Evolutionary conservation across 495 filamentous ascomycete genomes (phyloP), one percentile per base, ranked within the genome.

Genomic region (Opeltia flavorubescens): DNA sequence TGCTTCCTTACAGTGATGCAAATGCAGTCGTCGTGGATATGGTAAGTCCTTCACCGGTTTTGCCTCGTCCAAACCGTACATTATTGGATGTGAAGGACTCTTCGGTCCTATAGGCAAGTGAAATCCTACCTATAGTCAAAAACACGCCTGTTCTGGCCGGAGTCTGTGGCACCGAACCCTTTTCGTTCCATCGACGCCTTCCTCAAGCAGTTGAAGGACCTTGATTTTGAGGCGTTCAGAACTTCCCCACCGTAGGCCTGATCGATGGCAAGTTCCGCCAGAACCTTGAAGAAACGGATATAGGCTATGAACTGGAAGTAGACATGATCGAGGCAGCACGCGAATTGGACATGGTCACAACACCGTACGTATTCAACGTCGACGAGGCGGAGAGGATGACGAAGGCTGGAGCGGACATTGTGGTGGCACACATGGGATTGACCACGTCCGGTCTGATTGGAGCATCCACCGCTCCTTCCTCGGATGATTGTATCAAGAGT

Each of bases 1-100:
- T 86, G 42, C 77, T 86, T 71, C 80, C 80, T 1, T 86, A 82
- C 62, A 75, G 77, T 6, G 77, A 85, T 56, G 80, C 80, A 3
- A 84, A 84, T 58, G 71, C 74, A 20, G 74, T 82, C 13, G 79
- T 83, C 0, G 57, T 82, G 1, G 75, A 80, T 15, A 84, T 84
- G 80, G 75, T 75, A 51, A n/a, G 49, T 48, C 30, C 12, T 27
- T 44, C 29, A 18, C 26, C 42, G 27, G 17, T 31, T 30, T 31
- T 5, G 6, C 21, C 7, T 40, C 21, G 6, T 40, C 21, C 6
- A 24, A 7, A 15, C 17, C 13, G 36, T 15, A 6, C 8, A 6
- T 6, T 40, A 8, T 40, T 17, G 6, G 6, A 6, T 6, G 6
- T 31, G 29, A 6, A 6, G 6, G 13, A 31, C 29, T 6, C 29